Evolutionary conservation across 2,329 filamentous ascomycete species (phyloP), one percentile per base, ranked within the genome.

Genomic region (Cercospora janseana): DNA sequence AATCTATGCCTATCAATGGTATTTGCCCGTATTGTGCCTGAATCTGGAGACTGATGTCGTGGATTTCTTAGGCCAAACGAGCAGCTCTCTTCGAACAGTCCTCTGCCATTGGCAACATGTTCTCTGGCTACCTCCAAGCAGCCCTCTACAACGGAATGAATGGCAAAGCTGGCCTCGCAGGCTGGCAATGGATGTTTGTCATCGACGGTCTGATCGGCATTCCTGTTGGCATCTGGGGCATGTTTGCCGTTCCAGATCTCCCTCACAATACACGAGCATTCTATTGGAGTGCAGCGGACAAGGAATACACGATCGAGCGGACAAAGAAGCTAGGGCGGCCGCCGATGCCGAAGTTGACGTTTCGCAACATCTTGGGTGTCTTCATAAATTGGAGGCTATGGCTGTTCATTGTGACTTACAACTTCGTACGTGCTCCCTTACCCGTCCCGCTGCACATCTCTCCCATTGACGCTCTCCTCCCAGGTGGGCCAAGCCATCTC

Each of bases 111-210:
- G 71, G 66, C 0, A 66, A 63, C 8, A 72, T 72, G 69, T 75
- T 78, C 49, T 73, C 70, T 1, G 79, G 79, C 0, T 81, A 79
- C 53, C 62, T 82, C 3, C 79, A 79, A 74, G 72, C 78, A 0
- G 76, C 68, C 0, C 73, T 79, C 1, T 79, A 79, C 51, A 68
- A 67, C 4, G 47, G 53, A 4, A 67, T 80, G 1, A 71, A 72
- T 4, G 76, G 75, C 7, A 27, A 37, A 29, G 23, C 32, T 3
- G 34, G 13, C 16, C 23, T 35, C 2, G 20, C 31, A 6, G 44
- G 41, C 2, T 46, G 43, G 35, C 46, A 49, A 21, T 79, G 75
- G 73, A 65, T 80, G 9, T 54, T 54, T 41, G 63, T 82, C 1
- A 72, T 80, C 20, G 75, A 80, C 55, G 78, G 76, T 0, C 64